Evolutionary conservation across 306 rosid species (phyloP).

Genomic region (Morella rubra): DNA sequence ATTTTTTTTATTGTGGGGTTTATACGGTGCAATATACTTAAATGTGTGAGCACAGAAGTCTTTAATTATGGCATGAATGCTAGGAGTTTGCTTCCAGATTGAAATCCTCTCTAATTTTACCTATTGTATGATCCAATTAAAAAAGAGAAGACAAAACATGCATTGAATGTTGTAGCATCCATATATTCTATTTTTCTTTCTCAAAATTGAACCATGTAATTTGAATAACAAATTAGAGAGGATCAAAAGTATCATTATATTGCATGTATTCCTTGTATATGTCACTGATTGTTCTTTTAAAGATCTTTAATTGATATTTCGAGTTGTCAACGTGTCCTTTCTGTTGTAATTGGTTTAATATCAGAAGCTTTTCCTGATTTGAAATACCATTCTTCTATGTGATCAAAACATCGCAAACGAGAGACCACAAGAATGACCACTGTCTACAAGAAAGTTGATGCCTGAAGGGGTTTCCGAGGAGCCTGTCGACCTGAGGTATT

Average conservation of each 20-base stretch:
- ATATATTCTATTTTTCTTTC: no score
- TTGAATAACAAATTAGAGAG: no score
- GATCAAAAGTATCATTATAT: no score
- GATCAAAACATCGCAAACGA: neutral
- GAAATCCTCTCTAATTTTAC: no score
- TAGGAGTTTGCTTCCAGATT: neutral
- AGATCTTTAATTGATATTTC: neutral
- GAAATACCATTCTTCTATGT: no score
- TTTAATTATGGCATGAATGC: neutral
- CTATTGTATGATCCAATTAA: no score
- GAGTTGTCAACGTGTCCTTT: neutral
- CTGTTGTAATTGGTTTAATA: neutral
- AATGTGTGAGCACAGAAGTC: neutral
- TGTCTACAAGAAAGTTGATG: neutral
- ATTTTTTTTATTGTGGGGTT: neutral
- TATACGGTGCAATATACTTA: neutral
- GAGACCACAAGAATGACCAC: neutral
- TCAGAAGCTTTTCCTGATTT: neutral
- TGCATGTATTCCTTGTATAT: neutral
- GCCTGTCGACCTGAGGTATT: neutral
- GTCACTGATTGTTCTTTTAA: neutral
- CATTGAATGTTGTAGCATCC: no score
- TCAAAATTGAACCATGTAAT: no score
- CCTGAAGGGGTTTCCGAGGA: neutral
- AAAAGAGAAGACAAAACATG: no score